Percentiles rank a stretch among this genome's conserved stretches.
These are phyloP conservation scores for Saccharomyces hybrid DNA, from an alignment of 1,139 yeast species.

Conservation along the genomic window DNA sequence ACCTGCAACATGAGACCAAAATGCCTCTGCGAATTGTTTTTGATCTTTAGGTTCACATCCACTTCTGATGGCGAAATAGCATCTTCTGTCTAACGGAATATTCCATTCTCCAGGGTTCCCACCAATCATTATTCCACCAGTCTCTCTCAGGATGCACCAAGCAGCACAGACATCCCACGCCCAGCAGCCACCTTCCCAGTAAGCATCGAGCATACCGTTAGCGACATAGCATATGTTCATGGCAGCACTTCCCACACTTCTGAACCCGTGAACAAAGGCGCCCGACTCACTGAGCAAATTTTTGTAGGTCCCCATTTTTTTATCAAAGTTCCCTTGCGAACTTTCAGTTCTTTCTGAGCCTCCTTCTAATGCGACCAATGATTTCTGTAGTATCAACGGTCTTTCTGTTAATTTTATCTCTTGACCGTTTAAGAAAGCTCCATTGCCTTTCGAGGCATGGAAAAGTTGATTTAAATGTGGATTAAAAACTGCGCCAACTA, in stretches of 20 bases:
- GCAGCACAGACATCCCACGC: slow-evolving; percentile 64
- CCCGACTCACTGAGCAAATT: slow-evolving; percentile 39
- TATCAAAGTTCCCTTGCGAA: slow-evolving; percentile 38
- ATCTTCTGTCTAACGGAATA: slow-evolving; percentile 41
- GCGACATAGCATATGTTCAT: slow-evolving; percentile 49
- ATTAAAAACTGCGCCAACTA: slow-evolving; percentile 51
- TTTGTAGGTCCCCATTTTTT: slow-evolving; percentile 41
- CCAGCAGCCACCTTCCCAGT: slow-evolving; percentile 60
- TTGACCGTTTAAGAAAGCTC: slow-evolving; percentile 43
- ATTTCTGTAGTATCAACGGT: slow-evolving; percentile 40
- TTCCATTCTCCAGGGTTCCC: slow-evolving; percentile 44
- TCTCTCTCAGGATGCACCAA: slow-evolving; percentile 48
- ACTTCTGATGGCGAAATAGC: slow-evolving; percentile 49
- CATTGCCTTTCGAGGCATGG: slow-evolving; percentile 46
- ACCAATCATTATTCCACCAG: slow-evolving; percentile 48
- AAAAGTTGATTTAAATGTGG: slow-evolving; percentile 46
- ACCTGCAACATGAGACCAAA: slow-evolving; percentile 44
- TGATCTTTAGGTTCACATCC: slow-evolving; percentile 37
- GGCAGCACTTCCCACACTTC: slow-evolving; percentile 54
- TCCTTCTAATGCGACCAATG: slow-evolving; percentile 49
- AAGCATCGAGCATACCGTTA: slow-evolving; percentile 46
- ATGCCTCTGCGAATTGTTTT: slow-evolving; percentile 38
- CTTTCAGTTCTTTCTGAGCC: slow-evolving; percentile 48
- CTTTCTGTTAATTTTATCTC: slow-evolving; percentile 21
- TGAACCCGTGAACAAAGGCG: slow-evolving; percentile 50